Base-by-base conservation (phyloP, 306 rosid species). In the Cucurbita argyrosperma region DNA sequence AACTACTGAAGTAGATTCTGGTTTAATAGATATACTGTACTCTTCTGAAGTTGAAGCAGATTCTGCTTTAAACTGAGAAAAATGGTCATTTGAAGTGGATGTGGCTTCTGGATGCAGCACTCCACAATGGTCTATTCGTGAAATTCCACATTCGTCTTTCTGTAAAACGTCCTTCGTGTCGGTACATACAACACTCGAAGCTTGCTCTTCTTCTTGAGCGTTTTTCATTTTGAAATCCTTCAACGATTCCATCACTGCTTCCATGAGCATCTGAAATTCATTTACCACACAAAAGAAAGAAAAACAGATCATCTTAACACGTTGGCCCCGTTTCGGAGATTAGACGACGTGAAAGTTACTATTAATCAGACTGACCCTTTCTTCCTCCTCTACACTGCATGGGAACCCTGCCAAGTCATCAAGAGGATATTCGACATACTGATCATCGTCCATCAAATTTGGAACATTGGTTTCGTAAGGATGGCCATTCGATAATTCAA, bases 381-480 rank as follows among this genome's bases (percentile, higher is more conserved):
- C 87, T 87, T 95, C 96, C 82, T 95, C 90, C 63, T 79, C 83
- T 30, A 80, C 83, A 75, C 63, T 86, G 46, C 85, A 85, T 58
- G 96, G 94, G 84, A 88, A 84, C 54, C 91, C 96, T 26, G 86
- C 61, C 73, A 91, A 81, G 83, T 91, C 97, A 71, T 89, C 90
- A 50, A 95, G 91, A 47, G 77, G 81, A 80, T 84, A 95, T 84
- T 95, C 99, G 21, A 89, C 92, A 38, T 88, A 91, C 53, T 81
- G 96, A 82, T 91, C 92, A 76, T 95, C 90, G 0, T 88, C 92
- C 85, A 77, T 70, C 26, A 85, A 5, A 30, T 88, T 78, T 4
- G 91, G 97, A 75, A 88, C 89, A 9, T 79, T 80, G 43, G 97
- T 86, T 40, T 85, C 91, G 58, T 62, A 76, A 23, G 89, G 92